Evolutionary conservation across 371 early-diverging fungal species (phyloP), one percentile per base, ranked within the genome.

Genomic region (Quaeritorhiza haematococci): DNA sequence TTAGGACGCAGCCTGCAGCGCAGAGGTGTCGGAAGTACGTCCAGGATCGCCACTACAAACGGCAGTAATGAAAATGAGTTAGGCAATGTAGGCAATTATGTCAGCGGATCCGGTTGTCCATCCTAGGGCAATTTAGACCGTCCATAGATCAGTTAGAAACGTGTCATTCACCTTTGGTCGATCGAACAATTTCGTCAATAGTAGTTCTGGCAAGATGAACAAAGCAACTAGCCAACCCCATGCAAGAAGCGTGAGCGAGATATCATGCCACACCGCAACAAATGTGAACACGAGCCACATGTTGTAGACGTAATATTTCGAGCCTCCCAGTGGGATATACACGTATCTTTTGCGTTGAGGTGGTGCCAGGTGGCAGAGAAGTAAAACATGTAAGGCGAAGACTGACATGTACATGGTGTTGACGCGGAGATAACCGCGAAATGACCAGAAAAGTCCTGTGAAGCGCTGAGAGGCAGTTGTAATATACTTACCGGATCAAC

Each of bases 201-300:
- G 56, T 5, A 83, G 72, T 66, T 96, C 95, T 1, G 96, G 96
- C 43, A 93, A 38, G 30, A 96, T 80, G 55, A 93, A 85, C 26
- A 92, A 57, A 3, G 80, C 81, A 38, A 96, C 87, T 10, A 94
- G 68, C 95, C 95, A 94, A 5, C 90, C 92, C 96, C 96, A 96
- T 6, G 89, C 88, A 53, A 94, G 63, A 19, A 95, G 67, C 29
- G 79, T 77, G 55, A 92, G 59, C n/a, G 85, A 74, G 46, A 92
- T 84, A 60, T 96, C 96, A 72, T 96, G 96, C 96, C 96, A 96
- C 4, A 94, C 55, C 2, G 95, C 96, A 13, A 96, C 96, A 80
- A 94, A 96, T 0, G 94, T 91, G 66, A 96, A 96, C 0, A 90
- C 79, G 0, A 86, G 68, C 73, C 85, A 89, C 44, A 87, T 82